Conservation (phyloP, 768 basidiomycete genomes). For the Trametopsis cervina region DNA sequence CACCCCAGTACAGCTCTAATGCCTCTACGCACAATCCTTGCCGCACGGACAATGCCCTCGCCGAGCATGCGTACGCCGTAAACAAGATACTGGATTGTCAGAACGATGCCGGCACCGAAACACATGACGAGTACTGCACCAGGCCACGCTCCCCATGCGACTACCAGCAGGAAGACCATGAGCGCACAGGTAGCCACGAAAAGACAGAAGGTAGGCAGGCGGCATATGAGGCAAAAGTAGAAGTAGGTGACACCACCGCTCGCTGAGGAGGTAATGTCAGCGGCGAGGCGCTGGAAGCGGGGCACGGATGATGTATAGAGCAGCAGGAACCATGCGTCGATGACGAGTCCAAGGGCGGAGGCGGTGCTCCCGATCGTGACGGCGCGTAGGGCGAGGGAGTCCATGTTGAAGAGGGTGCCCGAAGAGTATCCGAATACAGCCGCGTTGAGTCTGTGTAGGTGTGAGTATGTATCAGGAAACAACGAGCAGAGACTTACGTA, state of each 20-base stretch:
- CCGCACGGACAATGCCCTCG: constrained; percentile 15
- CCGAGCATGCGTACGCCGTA: constrained; percentile 33
- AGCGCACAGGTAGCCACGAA: constrained; percentile 49
- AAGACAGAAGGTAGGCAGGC: constrained; percentile 58
- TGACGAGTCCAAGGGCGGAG: constrained; percentile 58
- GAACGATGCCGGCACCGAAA: constrained; percentile 47
- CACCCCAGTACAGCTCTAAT: constrained; percentile 1
- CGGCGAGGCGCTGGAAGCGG: constrained; percentile 45
- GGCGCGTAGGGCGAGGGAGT: constrained; percentile 38
- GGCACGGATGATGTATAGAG: constrained; percentile 47
- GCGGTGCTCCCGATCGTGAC: constrained; percentile 53
- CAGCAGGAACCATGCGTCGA: constrained; percentile 61
- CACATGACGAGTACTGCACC: constrained; percentile 52
- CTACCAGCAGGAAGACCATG: constrained; percentile 50
- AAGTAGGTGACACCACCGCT: constrained; percentile 37
- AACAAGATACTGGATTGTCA: constrained; percentile 62
- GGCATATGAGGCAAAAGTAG: constrained; percentile 63
- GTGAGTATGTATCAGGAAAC: neutral
- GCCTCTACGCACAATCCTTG: neutral
- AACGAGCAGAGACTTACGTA: constrained; percentile 32
- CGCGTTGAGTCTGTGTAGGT: constrained; percentile 32
- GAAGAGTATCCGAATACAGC: constrained; percentile 57
- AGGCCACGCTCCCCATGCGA: constrained; percentile 62
- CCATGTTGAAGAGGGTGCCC: constrained; percentile 43
- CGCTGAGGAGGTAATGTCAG: constrained; percentile 40